Evolutionary conservation across 2,329 filamentous ascomycete species (phyloP).

Genomic region (Fonsecaea pedrosoi): DNA sequence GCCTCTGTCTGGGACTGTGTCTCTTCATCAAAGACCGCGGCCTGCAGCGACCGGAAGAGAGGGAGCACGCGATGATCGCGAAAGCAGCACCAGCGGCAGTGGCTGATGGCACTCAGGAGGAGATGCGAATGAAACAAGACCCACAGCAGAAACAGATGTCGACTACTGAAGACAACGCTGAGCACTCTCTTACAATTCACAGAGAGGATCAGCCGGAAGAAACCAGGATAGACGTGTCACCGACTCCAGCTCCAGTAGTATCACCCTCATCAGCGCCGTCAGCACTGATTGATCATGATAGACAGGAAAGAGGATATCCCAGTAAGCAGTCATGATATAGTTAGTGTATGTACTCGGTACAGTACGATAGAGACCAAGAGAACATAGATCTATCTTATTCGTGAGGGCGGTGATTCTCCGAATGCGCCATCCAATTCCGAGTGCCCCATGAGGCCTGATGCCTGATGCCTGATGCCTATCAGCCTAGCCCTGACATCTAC

Average conservation of each 20-base stretch:
- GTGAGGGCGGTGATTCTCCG: too few species aligned
- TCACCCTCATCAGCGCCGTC: too few species aligned
- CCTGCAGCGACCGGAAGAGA: slow-evolving; percentile 41
- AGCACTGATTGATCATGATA: not conserved
- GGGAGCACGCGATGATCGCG: slow-evolving; percentile 9
- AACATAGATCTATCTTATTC: not conserved
- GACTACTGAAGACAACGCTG: not conserved
- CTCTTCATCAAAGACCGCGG: slow-evolving; percentile 61
- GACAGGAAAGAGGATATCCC: not conserved
- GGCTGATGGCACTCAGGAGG: not conserved
- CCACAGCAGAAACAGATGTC: not conserved
- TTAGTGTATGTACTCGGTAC: not conserved
- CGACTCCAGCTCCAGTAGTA: not conserved
- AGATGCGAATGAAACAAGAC: not conserved
- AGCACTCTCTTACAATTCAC: not conserved
- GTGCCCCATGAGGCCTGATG: too few species aligned
- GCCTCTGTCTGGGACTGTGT: slow-evolving; percentile 58
- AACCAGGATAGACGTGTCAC: not conserved
- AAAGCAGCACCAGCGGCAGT: slow-evolving; percentile 6
- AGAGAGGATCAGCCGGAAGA: not conserved
- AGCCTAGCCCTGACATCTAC: too few species aligned
- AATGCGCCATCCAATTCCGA: too few species aligned
- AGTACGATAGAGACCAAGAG: not conserved
- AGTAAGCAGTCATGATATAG: not conserved
- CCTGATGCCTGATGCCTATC: too few species aligned